Conservation (phyloP, 2,329 filamentous ascomycete genomes). For the Neoarthrinium moseri region DNA sequence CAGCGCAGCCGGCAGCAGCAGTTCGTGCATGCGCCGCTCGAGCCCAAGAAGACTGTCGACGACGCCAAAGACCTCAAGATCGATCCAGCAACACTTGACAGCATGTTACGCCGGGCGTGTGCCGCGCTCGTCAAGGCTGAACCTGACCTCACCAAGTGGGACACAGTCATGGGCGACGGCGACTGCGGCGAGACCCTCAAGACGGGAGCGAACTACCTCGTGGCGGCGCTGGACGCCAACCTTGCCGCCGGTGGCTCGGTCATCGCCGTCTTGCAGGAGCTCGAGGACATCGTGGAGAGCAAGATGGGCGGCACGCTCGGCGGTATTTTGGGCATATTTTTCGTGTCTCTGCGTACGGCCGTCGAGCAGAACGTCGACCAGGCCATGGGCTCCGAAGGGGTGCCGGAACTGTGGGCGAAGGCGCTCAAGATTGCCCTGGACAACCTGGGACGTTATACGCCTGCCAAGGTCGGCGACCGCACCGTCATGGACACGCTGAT, state of each 20-base stretch:
- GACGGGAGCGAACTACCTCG: slow-evolving; percentile 46
- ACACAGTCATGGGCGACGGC: slow-evolving; percentile 63
- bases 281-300: slow-evolving; percentile 55
- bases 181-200: slow-evolving; percentile 65
- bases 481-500: slow-evolving; percentile 59
- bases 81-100: slow-evolving; percentile 51
- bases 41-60: slow-evolving; percentile 34
- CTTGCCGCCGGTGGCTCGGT: slow-evolving; percentile 43
- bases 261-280: slow-evolving; percentile 43
- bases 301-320: slow-evolving; percentile 46
- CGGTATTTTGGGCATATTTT: slow-evolving; percentile 39
- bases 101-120: slow-evolving; percentile 54
- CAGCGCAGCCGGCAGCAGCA: slow-evolving; percentile 39
- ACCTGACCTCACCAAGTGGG: slow-evolving; percentile 62
- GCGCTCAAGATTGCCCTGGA: slow-evolving; percentile 42
- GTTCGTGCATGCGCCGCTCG: slow-evolving; percentile 35
- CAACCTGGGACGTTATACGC: slow-evolving; percentile 51
- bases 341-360: slow-evolving; percentile 38
- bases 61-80: slow-evolving; percentile 43
- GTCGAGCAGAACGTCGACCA: slow-evolving; percentile 35
- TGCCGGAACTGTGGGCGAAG: slow-evolving; percentile 40
- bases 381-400: slow-evolving; percentile 25
- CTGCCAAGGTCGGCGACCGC: slow-evolving; percentile 53
- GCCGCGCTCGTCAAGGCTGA: slow-evolving; percentile 55
- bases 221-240: slow-evolving; percentile 43